Percentiles rank a stretch among this genome's conserved stretches.
Evolutionary conservation across 1,139 yeast genomes (phyloP).

Genomic region (Yamadazyma sp.): DNA sequence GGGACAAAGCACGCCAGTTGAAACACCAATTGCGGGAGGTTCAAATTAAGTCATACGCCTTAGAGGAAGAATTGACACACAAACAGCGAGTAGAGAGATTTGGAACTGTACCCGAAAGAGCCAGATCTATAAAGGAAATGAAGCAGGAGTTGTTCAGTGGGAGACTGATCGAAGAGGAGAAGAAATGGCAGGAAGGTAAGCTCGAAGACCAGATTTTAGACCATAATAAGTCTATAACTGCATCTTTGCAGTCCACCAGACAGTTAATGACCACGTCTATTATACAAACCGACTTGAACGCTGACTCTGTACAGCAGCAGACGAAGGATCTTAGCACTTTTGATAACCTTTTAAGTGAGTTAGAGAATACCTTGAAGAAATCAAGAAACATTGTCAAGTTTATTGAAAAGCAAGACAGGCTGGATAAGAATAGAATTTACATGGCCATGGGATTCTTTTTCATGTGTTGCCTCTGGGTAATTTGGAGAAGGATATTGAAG

Average conservation of each 20-base stretch:
- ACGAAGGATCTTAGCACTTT: slow-evolving; percentile 55
- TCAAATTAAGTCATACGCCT: slow-evolving; percentile 24
- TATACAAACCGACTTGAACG: slow-evolving; percentile 60
- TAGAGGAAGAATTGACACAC: slow-evolving; percentile 29
- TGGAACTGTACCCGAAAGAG: slow-evolving; percentile 15
- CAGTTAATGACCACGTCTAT: slow-evolving; percentile 55
- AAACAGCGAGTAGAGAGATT: slow-evolving; percentile 27
- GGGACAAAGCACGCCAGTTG: slow-evolving; percentile 22
- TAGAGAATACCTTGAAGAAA: slow-evolving; percentile 53
- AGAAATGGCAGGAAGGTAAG: slow-evolving; percentile 16
- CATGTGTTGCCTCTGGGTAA: slow-evolving; percentile 58
- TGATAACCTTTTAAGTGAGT: slow-evolving; percentile 52
- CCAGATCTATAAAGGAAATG: slow-evolving; percentile 15
- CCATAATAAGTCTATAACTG: slow-evolving; percentile 55
- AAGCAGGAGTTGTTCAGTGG: slow-evolving; percentile 14
- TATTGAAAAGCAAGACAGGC: slow-evolving; percentile 66
- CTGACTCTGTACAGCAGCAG: slow-evolving; percentile 61
- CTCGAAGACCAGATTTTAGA: slow-evolving; percentile 38
- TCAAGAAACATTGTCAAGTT: slow-evolving; percentile 59
- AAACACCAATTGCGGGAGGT: slow-evolving; percentile 24
- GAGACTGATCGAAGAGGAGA: slow-evolving; percentile 16
- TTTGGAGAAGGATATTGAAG: slow-evolving; percentile 62
- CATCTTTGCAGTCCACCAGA: slow-evolving; percentile 52
- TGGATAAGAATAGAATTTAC: slow-evolving; percentile 62
- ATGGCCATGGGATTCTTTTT: slow-evolving; percentile 58